phyloP scores from a whole-genome alignment of 2,329 filamentous ascomycete genomes.

The Dissoconium aciculare region DNA sequence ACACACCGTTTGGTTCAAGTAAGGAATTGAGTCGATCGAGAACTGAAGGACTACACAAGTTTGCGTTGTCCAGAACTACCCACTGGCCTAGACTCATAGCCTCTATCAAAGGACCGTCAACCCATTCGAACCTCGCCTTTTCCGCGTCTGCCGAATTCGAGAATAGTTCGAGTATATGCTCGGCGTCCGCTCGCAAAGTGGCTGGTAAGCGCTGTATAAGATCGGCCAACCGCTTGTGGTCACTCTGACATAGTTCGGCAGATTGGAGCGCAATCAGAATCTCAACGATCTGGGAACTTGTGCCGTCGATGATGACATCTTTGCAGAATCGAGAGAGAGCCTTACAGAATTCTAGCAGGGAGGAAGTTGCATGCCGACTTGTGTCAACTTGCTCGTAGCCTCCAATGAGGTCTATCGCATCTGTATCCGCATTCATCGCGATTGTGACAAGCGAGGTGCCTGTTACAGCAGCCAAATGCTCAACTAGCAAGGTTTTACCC shows the following conservation, averaged over 20 bases:
- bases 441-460: slow-evolving; percentile 69
- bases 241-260: slow-evolving; percentile 2
- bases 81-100: slow-evolving; percentile 76
- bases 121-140: slow-evolving; percentile 83
- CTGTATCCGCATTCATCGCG: slow-evolving; percentile 84
- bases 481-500: slow-evolving; percentile 71
- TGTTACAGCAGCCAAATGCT: slow-evolving; percentile 62
- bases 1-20: slow-evolving; percentile 72
- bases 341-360: slow-evolving; percentile 10
- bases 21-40: slow-evolving; percentile 88
- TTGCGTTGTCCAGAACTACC: slow-evolving; percentile 93
- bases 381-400: slow-evolving; percentile 92
- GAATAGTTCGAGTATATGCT: slow-evolving; percentile 6
- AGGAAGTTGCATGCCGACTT: slow-evolving; percentile 33
- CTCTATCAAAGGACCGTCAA: slow-evolving; percentile 80
- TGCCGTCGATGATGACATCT: slow-evolving; percentile 6
- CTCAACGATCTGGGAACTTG: slow-evolving; percentile 2
- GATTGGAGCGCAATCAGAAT: slow-evolving; percentile 5
- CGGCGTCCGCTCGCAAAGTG: slow-evolving; percentile 3
- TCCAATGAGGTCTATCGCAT: slow-evolving; percentile 92
- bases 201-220: slow-evolving; percentile 6
- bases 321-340: slow-evolving; percentile 8
- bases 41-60: slow-evolving; percentile 88
- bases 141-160: slow-evolving; percentile 34
- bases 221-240: slow-evolving; percentile 1